Evolutionary conservation across 495 filamentous ascomycete species (phyloP), one percentile per base, ranked within the genome.

Genomic region (Aspergillus nanangensis): DNA sequence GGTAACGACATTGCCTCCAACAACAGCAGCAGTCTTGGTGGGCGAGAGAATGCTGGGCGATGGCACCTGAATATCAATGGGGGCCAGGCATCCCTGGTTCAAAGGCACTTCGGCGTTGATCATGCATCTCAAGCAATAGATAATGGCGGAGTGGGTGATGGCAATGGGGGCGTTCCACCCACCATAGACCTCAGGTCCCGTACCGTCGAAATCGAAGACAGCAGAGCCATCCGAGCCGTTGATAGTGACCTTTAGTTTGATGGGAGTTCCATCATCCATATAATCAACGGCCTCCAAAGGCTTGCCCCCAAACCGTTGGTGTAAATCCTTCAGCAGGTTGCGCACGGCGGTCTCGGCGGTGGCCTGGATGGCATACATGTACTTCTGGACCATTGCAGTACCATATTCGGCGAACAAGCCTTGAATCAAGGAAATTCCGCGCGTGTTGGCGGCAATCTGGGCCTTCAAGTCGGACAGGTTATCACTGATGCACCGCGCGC

Each of bases 251-350:
- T 84, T 87, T 15, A 98, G 77, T 32, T 76, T 74, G 59, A 98
- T 96, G 0, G 92, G 92, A 18, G 83, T 88, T 29, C 93, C 93
- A 61, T 98, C 93, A 62, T 98, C 93, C 93, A 98, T 97, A 66
- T 86, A 90, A 58, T 98, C 93, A 3, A 84, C 73, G 0, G 93
- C 86, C 21, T 92, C 88, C 2, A 98, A 75, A 17, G 89, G 82
- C 44, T 81, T 72, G 27, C 89, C 87, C 56, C 83, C 73, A 59
- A 95, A 95, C 13, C 85, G 74, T 57, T 81, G 78, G 57, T 82
- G 76, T 14, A 96, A 81, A 1, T 80, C 69, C 55, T 87, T 94
- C n/a, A 98, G 76, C 3, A 98, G 78, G 44, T 79, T 84, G 42
- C 89, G 79, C 1, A 98, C 93, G 52, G 85, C 87, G 2, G 79